A percentile compares a stretch with the other conserved stretches of the same genome.
phyloP scores from a whole-genome alignment of 768 basidiomycete species.

The Mycena pura region DNA sequence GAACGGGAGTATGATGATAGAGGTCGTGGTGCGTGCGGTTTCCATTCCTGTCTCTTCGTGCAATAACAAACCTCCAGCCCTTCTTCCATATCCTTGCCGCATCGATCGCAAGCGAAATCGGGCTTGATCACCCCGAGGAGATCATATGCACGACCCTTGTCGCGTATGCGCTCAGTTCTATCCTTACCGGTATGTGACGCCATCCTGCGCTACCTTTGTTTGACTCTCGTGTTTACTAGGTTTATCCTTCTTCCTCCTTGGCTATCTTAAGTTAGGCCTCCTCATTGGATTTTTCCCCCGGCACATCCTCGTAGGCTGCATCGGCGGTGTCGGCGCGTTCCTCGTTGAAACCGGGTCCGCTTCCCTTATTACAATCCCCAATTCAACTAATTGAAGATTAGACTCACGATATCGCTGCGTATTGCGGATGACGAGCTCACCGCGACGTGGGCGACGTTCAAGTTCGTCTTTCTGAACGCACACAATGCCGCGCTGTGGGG shows the following conservation, averaged over 20 bases:
- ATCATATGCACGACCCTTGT: conserved; percentile 93
- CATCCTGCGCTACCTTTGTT: conserved; percentile 14
- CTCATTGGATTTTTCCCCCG: conserved; percentile 96
- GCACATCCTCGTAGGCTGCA: conserved; percentile 97
- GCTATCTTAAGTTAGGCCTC: conserved; percentile 80
- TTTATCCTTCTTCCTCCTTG: conserved; percentile 85
- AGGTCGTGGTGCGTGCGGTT: conserved; percentile 79
- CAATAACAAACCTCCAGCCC: conserved; percentile 59
- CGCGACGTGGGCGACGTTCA: conserved; percentile 68
- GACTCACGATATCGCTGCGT: conserved; percentile 85
- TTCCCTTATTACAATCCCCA: conserved; percentile 4
- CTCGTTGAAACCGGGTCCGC: conserved; percentile 85
- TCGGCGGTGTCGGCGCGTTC: conserved; percentile 96
- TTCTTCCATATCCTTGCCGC: conserved; percentile 94
- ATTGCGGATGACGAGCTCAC: conserved; percentile 81
- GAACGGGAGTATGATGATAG: conserved; percentile 98
- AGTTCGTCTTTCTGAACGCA: conserved; percentile 67
- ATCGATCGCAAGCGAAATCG: conserved; percentile 74
- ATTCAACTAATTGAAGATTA: conserved; percentile 33
- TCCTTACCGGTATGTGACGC: conserved; percentile 74
- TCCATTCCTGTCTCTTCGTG: not conserved
- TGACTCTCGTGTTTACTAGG: conserved; percentile 54
- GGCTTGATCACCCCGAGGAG: conserved; percentile 68
- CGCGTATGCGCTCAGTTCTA: conserved; percentile 84
- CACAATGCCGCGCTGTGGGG: conserved; percentile 80